These are phyloP conservation scores for Aspergillus fructus DNA, from an alignment of 2,329 filamentous ascomycete species.

Conservation along the genomic window DNA sequence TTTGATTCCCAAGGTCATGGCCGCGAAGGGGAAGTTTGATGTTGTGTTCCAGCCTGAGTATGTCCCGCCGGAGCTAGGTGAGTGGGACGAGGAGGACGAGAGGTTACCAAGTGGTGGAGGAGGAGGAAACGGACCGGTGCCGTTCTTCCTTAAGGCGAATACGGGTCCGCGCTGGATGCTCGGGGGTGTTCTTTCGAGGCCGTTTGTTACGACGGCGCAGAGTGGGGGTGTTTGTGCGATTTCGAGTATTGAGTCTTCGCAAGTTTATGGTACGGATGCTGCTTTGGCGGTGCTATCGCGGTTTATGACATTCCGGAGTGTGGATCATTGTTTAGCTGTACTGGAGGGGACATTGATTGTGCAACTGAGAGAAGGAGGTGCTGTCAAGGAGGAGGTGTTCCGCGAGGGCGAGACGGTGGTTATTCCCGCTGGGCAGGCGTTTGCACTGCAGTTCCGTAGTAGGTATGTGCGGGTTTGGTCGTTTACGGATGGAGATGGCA, in stretches of 20 bases:
- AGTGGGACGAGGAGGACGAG: conserved; percentile 27
- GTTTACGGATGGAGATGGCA: conserved; percentile 52
- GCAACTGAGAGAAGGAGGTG: conserved; percentile 33
- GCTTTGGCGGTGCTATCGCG: conserved; percentile 32
- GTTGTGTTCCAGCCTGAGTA: conserved; percentile 55
- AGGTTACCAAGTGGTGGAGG: conserved; percentile 17
- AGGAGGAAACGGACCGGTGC: conserved; percentile 32
- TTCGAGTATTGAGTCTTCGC: conserved; percentile 49
- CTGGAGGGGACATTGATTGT: conserved; percentile 49
- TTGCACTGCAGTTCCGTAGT: conserved; percentile 47
- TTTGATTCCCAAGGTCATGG: conserved; percentile 56
- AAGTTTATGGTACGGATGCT: conserved; percentile 32
- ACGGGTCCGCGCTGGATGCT: conserved; percentile 37
- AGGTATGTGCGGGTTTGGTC: conserved; percentile 49
- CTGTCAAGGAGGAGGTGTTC: conserved; percentile 30
- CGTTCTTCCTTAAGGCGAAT: conserved; percentile 55
- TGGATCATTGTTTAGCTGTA: conserved; percentile 55
- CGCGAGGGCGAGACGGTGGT: conserved; percentile 52
- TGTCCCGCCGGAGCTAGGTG: conserved; percentile 41
- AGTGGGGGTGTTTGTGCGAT: conserved; percentile 53
- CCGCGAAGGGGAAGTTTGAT: conserved; percentile 56
- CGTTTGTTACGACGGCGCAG: conserved; percentile 51
- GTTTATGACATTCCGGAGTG: conserved; percentile 45
- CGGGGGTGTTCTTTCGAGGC: conserved; percentile 37
- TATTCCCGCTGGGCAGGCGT: conserved; percentile 48